Evolutionary conservation across 148 eudicot species (phyloP).

Genomic region (Chenopodium suecicum): DNA sequence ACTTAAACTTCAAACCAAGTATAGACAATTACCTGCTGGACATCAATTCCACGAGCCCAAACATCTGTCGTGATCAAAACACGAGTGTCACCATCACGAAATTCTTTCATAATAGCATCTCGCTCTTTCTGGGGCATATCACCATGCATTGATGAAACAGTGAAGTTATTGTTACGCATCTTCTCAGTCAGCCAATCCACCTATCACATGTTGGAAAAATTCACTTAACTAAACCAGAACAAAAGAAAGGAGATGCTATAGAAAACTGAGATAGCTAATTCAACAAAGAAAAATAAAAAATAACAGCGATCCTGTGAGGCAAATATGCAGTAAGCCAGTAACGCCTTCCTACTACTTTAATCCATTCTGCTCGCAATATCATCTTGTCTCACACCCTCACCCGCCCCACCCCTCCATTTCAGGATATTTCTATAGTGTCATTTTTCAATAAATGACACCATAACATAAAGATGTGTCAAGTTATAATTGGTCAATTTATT

Average conservation of each 20-base stretch:
- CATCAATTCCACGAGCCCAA: conserved; percentile 98
- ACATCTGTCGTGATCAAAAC: conserved; percentile 97
- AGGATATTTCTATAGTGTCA: no score
- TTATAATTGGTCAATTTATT: no score
- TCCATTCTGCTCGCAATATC: no score
- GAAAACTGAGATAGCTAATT: neutral
- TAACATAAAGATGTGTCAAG: no score
- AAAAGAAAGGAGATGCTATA: neutral
- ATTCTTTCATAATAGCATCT: conserved; percentile 95
- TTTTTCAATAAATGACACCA: no score
- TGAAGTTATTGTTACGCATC: conserved; percentile 89
- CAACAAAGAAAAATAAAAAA: neutral
- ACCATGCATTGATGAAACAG: conserved; percentile 98
- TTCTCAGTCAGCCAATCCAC: conserved; percentile 97
- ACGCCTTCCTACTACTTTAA: no score
- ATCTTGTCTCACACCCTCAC: no score
- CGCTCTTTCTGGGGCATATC: conserved; percentile 99
- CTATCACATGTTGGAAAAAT: conserved; percentile 30
- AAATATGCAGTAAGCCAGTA: no score
- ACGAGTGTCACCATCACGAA: conserved; percentile 73
- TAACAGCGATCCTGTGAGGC: neutral
- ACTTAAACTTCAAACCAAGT: neutral
- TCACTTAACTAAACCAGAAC: neutral
- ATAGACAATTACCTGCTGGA: conserved; percentile 68
- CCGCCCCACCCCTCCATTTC: no score